Evolutionary conservation across 2,329 filamentous ascomycete species (phyloP).

Genomic region (Aspergillus japonicus): DNA sequence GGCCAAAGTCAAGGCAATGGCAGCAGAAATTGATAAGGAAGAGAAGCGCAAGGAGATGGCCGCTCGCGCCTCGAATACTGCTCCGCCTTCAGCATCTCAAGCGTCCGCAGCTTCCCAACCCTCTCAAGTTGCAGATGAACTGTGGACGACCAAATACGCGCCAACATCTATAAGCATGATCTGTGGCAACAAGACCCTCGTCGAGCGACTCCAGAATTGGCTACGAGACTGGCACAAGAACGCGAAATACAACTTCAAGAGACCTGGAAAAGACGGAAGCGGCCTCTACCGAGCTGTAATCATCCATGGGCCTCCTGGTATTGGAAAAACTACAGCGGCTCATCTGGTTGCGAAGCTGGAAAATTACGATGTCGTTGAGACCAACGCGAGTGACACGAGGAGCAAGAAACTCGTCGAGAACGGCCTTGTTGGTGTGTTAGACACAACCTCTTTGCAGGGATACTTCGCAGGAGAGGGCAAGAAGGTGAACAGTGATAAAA

Average conservation of each 20-base stretch:
- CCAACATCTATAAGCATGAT: slow-evolving; percentile 82
- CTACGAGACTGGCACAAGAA: slow-evolving; percentile 76
- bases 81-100: slow-evolving; percentile 49
- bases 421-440: slow-evolving; percentile 83
- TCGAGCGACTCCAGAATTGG: slow-evolving; percentile 89
- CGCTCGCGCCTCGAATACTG: slow-evolving; percentile 27
- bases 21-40: slow-evolving; percentile 80
- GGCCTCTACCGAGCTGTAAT: slow-evolving; percentile 86
- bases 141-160: slow-evolving; percentile 96
- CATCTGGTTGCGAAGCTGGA: slow-evolving; percentile 91
- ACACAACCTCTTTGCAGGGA: slow-evolving; percentile 87
- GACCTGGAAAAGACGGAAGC: slow-evolving; percentile 78
- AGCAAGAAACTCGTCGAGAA: slow-evolving; percentile 94
- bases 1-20: slow-evolving; percentile 75
- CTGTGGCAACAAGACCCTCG: slow-evolving; percentile 86
- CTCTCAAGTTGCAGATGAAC: slow-evolving; percentile 57
- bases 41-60: slow-evolving; percentile 54
- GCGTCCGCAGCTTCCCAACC: slow-evolving; percentile 41
- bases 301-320: slow-evolving; percentile 90
- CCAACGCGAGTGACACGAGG: slow-evolving; percentile 90
- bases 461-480: slow-evolving; percentile 86
- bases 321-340: slow-evolving; percentile 95
- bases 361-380: slow-evolving; percentile 90
- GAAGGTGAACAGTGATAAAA: slow-evolving; percentile 74
- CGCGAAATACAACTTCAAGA: slow-evolving; percentile 77